A percentile compares a stretch with the other conserved stretches of the same genome.
Evolutionary conservation across 129 eudicot genomes (phyloP).

Genomic region (Sambucus nigra): DNA sequence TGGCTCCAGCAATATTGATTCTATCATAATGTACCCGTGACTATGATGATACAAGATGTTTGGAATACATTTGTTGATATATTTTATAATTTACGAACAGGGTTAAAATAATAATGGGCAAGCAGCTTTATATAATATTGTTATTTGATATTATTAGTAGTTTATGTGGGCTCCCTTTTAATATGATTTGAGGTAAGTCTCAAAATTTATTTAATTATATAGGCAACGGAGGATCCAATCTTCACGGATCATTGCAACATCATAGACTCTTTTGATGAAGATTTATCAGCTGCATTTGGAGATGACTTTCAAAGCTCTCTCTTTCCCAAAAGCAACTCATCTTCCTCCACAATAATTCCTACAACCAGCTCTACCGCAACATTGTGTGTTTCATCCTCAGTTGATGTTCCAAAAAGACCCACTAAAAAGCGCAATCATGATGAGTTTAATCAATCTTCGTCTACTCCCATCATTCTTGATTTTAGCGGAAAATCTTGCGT

Average conservation of each 20-base stretch:
- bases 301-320: conserved; percentile 9
- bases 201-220: background rate
- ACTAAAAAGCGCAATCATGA: background rate
- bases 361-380: background rate
- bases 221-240: conserved; percentile 4
- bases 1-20: too few relatives aligned
- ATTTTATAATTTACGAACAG: too few relatives aligned
- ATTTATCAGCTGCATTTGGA: background rate
- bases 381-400: background rate
- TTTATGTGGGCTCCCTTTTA: too few relatives aligned
- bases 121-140: too few relatives aligned
- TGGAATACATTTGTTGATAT: too few relatives aligned
- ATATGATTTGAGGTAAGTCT: too few relatives aligned
- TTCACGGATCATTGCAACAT: conserved; percentile 7
- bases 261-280: conserved; percentile 10
- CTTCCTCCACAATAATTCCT: background rate
- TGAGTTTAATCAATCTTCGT: background rate
- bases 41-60: too few relatives aligned
- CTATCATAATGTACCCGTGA: too few relatives aligned
- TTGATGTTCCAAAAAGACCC: background rate
- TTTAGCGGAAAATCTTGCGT: background rate
- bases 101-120: too few relatives aligned
- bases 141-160: too few relatives aligned
- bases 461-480: background rate
- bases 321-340: conserved; percentile 1